Evolutionary conservation across 345 rosid genomes (phyloP).

Genomic region (Mercurialis annua): DNA sequence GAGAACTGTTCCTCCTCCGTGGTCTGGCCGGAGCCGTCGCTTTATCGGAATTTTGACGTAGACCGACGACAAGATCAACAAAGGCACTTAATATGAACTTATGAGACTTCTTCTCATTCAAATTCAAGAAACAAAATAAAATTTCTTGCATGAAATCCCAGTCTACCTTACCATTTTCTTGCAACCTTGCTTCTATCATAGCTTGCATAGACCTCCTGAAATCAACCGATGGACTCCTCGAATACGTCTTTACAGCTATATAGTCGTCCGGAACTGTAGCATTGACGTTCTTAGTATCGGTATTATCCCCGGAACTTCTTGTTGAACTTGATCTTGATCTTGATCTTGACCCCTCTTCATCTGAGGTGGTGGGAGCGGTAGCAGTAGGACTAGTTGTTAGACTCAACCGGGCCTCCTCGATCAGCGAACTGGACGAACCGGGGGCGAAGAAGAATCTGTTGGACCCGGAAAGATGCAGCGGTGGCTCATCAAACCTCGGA

Average conservation of each 20-base stretch:
- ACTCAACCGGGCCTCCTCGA: constrained; percentile 49
- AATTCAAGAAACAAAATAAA: constrained; percentile 60
- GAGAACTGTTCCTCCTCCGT: constrained; percentile 10
- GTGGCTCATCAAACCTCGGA: constrained; percentile 32
- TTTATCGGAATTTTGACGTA: constrained; percentile 23
- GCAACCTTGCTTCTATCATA: constrained; percentile 55
- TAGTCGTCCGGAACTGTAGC: constrained; percentile 46
- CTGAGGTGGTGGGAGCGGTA: constrained; percentile 19
- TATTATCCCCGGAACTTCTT: background rate
- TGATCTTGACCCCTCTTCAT: constrained; percentile 16
- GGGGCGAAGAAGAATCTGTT: constrained; percentile 44
- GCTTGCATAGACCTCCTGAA: constrained; percentile 75
- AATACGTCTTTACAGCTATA: constrained; percentile 50
- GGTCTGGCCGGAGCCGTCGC: constrained; percentile 21
- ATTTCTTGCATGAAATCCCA: constrained; percentile 92
- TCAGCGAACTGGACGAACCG: constrained; percentile 42
- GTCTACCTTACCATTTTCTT: constrained; percentile 34
- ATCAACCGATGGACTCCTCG: constrained; percentile 53
- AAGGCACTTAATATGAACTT: constrained; percentile 73
- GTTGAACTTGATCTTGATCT: constrained; percentile 34
- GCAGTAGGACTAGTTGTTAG: background rate
- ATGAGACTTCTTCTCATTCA: constrained; percentile 69
- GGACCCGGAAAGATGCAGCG: constrained; percentile 34
- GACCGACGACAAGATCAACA: constrained; percentile 50
- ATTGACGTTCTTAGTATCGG: background rate